Evolutionary conservation across 139 green algal species (phyloP).

Genomic region (Pleodorina starrii): DNA sequence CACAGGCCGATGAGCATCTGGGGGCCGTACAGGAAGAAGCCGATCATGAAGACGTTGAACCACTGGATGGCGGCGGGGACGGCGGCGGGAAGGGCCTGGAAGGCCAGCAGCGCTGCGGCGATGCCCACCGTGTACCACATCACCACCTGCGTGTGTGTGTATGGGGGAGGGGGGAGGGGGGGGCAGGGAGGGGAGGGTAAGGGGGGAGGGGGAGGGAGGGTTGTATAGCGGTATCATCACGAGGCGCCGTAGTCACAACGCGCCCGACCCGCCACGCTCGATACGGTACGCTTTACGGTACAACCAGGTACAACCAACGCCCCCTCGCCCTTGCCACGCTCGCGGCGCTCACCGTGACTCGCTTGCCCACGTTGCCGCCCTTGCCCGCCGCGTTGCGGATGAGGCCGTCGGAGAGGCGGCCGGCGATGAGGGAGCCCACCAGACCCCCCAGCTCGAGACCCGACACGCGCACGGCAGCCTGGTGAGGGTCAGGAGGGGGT

Average conservation of each 20-base stretch:
- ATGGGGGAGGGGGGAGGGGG: background rate
- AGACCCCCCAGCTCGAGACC: slow-evolving; percentile 98
- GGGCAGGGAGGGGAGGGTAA: background rate
- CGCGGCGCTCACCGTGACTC: slow-evolving; percentile 86
- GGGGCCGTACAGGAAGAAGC: slow-evolving; percentile 93
- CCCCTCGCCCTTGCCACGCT: too few relatives aligned
- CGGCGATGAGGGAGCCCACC: slow-evolving; percentile 90
- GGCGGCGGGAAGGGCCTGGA: slow-evolving; percentile 78
- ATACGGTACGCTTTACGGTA: too few relatives aligned
- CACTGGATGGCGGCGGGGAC: slow-evolving; percentile 83
- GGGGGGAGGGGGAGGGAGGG: too few relatives aligned
- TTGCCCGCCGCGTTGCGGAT: slow-evolving; percentile 71
- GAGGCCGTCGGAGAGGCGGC: slow-evolving; percentile 83
- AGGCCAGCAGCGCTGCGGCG: slow-evolving; percentile 78
- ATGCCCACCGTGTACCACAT: slow-evolving; percentile 96
- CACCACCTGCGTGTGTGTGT: slow-evolving; percentile 91
- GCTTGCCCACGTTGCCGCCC: slow-evolving; percentile 90
- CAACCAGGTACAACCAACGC: too few relatives aligned
- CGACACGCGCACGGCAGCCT: slow-evolving; percentile 88
- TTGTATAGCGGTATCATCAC: too few relatives aligned
- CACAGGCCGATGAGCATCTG: slow-evolving; percentile 98
- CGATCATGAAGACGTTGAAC: slow-evolving; percentile 94
- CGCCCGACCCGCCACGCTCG: too few relatives aligned
- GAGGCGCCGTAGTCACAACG: too few relatives aligned
- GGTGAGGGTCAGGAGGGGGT: background rate